phyloP scores from a whole-genome alignment of 1,139 yeast genomes.

The Barnettozyma hawaiiensis region DNA sequence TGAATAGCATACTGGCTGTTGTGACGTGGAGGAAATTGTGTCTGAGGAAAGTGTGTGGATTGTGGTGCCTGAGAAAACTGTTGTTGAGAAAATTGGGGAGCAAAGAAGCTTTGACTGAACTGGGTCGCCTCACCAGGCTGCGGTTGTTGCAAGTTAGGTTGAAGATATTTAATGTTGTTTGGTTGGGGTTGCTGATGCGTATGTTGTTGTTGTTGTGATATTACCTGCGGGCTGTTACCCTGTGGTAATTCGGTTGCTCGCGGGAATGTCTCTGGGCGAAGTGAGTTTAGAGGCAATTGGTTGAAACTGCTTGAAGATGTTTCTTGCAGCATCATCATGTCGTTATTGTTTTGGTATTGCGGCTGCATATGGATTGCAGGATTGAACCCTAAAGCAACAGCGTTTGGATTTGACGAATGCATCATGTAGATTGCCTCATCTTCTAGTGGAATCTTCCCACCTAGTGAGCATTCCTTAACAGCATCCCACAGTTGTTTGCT shows the following conservation, averaged over 20 bases:
- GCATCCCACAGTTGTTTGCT: constrained; percentile 58
- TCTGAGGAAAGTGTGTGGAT: constrained; percentile 7
- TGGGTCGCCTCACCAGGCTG: neutral
- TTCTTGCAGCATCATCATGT: neutral
- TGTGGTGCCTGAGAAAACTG: constrained; percentile 14
- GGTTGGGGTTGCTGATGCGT: constrained; percentile 17
- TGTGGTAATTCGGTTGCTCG: neutral
- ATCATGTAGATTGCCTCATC: constrained; percentile 49
- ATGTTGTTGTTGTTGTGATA: neutral
- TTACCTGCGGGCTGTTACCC: neutral
- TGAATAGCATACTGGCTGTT: constrained; percentile 3
- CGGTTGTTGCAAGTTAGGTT: neutral
- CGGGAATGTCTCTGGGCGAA: neutral
- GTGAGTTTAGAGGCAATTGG: neutral
- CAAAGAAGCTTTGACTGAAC: constrained; percentile 5
- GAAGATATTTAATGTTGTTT: constrained; percentile 12
- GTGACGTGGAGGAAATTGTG: neutral
- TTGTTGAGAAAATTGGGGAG: constrained; percentile 13
- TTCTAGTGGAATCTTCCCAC: constrained; percentile 46
- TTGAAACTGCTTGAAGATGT: neutral
- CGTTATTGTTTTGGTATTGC: constrained; percentile 17
- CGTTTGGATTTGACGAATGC: constrained; percentile 37
- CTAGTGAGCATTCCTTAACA: constrained; percentile 54
- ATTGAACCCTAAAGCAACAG: constrained; percentile 29
- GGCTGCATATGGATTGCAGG: constrained; percentile 18